Evolutionary conservation across 176 grass and related monocot species (phyloP).

Genomic region (Tuctoria greenei): DNA sequence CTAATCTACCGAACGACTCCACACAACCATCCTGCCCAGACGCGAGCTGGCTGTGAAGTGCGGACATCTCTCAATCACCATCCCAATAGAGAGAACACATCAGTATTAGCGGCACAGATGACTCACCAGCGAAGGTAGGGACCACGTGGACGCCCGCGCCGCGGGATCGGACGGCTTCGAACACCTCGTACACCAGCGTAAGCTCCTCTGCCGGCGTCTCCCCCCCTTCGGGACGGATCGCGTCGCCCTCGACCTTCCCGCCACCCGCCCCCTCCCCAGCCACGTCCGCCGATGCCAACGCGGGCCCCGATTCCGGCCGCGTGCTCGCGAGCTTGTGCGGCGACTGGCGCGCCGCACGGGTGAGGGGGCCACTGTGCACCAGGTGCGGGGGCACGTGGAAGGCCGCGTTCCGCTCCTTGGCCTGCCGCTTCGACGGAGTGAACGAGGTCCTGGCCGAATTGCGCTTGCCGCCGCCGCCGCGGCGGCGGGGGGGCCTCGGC

Average conservation of each 20-base stretch:
- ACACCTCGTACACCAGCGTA: conserved; percentile 13
- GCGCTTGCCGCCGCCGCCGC: conserved; percentile 66
- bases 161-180: conserved; percentile 60
- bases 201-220: conserved; percentile 16
- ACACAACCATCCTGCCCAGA: not conserved
- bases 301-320: conserved; percentile 27
- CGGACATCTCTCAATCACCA: conserved; percentile 3
- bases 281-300: not conserved
- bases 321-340: conserved; percentile 61
- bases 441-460: conserved; percentile 57
- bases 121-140: conserved; percentile 63
- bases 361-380: conserved; percentile 84
- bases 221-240: conserved; percentile 33
- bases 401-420: conserved; percentile 83
- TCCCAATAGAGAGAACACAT: conserved; percentile 24
- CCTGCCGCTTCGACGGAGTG: conserved; percentile 77
- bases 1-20: conserved; percentile 26
- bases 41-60: not conserved
- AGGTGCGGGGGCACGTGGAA: conserved; percentile 59
- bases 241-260: conserved; percentile 7
- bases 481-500: conserved; percentile 46
- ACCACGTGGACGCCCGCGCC: conserved; percentile 60
- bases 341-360: conserved; percentile 83
- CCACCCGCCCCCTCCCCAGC: conserved; percentile 34
- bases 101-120: not conserved